phyloP scores from a whole-genome alignment of 352 stramenopile species.

The Globisporangium irregulare region DNA sequence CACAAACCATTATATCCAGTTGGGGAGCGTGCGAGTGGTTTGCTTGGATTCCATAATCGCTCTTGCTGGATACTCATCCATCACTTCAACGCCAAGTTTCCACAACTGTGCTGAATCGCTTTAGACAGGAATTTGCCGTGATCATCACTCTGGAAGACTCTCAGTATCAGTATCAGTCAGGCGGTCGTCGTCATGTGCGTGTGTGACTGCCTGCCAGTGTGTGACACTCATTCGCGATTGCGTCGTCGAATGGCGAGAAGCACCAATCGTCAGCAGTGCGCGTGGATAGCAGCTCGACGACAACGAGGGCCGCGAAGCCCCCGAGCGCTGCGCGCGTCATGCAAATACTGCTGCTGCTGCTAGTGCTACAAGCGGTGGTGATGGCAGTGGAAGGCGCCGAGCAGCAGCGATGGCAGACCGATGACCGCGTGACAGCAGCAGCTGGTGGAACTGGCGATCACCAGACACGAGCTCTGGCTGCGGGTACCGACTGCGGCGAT shows the following conservation, averaged over 20 bases:
- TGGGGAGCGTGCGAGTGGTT: neutral
- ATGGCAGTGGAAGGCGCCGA: neutral
- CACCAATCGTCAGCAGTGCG: neutral
- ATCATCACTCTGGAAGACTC: neutral
- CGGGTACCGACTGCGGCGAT: neutral
- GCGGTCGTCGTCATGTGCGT: neutral
- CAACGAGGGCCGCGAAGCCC: too few species aligned
- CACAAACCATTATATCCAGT: neutral
- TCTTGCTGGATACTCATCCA: neutral
- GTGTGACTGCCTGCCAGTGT: neutral
- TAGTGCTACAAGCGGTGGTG: neutral
- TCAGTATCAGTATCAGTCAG: slow-evolving; percentile 1
- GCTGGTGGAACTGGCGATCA: neutral
- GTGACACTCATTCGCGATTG: slow-evolving; percentile 8
- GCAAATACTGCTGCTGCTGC: neutral
- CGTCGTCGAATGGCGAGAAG: neutral
- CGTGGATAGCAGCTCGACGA: neutral
- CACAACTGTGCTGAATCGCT: neutral
- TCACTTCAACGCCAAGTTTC: neutral
- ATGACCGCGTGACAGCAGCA: neutral
- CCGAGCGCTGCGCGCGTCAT: neutral
- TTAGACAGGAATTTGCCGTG: neutral
- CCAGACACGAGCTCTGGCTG: neutral
- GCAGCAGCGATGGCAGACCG: slow-evolving; percentile 1
- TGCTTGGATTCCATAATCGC: neutral